A percentile compares a stretch with the other conserved stretches of the same genome.
Conservation (phyloP, 345 rosid genomes). For the Gynandropsis gynandra region DNA sequence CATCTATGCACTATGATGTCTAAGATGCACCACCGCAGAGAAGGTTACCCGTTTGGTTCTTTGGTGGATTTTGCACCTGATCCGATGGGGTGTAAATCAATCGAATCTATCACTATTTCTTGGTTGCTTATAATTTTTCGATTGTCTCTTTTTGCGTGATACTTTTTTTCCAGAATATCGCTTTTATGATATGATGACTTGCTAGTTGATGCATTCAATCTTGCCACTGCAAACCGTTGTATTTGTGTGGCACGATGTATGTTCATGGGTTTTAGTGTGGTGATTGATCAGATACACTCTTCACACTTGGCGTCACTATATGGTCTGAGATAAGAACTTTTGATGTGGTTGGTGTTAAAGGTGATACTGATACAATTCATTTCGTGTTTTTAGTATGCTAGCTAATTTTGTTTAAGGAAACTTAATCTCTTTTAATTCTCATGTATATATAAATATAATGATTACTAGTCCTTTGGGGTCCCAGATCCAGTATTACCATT, state of each 20-base stretch:
- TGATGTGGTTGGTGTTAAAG: neutral
- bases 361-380: conserved; percentile 3
- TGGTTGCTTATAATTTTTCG: conserved; percentile 6
- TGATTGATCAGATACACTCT: no score
- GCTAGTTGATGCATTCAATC: conserved; percentile 3
- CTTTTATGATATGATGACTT: conserved; percentile 7
- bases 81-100: no score
- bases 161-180: neutral
- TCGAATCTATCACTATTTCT: no score
- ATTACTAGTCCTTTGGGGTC: conserved; percentile 19
- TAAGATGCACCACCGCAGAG: no score
- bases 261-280: neutral
- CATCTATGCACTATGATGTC: no score
- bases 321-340: neutral
- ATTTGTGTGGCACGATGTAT: no score
- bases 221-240: neutral
- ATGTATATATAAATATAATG: neutral
- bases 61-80: no score
- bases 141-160: neutral
- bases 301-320: neutral
- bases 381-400: neutral
- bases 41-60: no score
- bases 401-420: conserved; percentile 6
- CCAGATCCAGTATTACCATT: conserved; percentile 91
- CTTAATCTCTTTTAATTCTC: no score